A percentile compares a stretch with the other conserved stretches of the same genome.
These are phyloP conservation scores for Rugonectria rugulosa DNA, from an alignment of 2,329 filamentous ascomycete genomes.

Conservation along the genomic window DNA sequence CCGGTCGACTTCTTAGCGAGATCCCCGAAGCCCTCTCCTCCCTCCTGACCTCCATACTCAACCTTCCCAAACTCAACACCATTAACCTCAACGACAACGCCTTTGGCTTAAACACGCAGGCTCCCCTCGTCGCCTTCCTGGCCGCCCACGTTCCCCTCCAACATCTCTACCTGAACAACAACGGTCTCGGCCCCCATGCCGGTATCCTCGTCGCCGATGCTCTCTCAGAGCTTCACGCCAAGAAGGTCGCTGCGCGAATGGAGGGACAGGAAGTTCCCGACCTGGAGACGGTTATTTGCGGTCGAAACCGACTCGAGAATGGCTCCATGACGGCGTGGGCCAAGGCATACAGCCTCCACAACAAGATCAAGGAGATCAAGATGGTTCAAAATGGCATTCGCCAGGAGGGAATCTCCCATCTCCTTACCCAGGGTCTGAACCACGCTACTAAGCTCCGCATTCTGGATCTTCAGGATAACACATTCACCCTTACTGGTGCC, in stretches of 20 bases:
- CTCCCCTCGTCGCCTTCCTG: conserved; percentile 91
- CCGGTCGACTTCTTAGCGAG: conserved; percentile 88
- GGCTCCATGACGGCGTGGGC: conserved; percentile 97
- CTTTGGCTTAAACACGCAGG: conserved; percentile 94
- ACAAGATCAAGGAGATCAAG: conserved; percentile 83
- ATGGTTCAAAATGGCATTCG: conserved; percentile 99
- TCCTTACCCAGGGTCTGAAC: conserved; percentile 80
- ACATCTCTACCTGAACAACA: conserved; percentile 97
- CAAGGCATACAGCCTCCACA: conserved; percentile 82
- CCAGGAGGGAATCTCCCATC: conserved; percentile 85
- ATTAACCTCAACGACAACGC: conserved; percentile 98
- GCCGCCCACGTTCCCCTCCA: conserved; percentile 87
- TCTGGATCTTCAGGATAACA: conserved; percentile 96
- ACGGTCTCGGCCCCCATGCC: conserved; percentile 91
- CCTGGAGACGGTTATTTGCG: conserved; percentile 96
- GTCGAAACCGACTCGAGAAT: conserved; percentile 93
- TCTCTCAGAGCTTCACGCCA: conserved; percentile 80
- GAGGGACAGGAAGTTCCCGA: conserved; percentile 76
- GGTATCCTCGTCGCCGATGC: conserved; percentile 90
- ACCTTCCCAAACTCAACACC: conserved; percentile 85
- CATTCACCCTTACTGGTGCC: conserved; percentile 84
- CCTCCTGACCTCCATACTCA: conserved; percentile 85
- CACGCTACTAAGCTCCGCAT: conserved; percentile 74
- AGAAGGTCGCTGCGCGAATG: conserved; percentile 81
- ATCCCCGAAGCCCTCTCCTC: conserved; percentile 89